Percentiles rank a stretch among this genome's conserved stretches.
Conservation (phyloP, 345 rosid species). For the Draba incana region DNA sequence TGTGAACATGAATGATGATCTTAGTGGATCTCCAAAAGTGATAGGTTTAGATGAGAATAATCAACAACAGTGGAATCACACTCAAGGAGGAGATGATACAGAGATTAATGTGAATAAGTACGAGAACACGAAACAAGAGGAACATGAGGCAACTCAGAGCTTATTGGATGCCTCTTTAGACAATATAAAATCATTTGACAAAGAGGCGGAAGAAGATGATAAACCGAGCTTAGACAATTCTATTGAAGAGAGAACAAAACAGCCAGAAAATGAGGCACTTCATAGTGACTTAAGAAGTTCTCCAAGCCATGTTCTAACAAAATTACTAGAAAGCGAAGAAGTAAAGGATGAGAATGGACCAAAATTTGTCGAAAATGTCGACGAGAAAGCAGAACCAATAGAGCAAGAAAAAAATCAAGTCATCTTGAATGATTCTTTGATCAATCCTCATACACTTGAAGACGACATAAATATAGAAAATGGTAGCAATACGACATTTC, state of each 20-base stretch:
- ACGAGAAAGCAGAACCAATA: not conserved
- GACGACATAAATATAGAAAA: not conserved
- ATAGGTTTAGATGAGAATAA: slow-evolving; percentile 1
- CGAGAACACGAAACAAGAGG: not conserved
- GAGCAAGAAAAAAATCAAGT: slow-evolving; percentile 2
- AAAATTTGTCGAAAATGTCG: not conserved
- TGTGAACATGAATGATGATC: slow-evolving; percentile 11
- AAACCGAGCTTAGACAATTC: not conserved
- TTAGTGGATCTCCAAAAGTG: slow-evolving; percentile 24
- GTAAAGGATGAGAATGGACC: slow-evolving; percentile 18
- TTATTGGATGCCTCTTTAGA: slow-evolving; percentile 26
- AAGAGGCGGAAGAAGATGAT: slow-evolving; percentile 13
- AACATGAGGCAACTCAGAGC: slow-evolving; percentile 18
- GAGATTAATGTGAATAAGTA: slow-evolving; percentile 6
- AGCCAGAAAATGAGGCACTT: slow-evolving; percentile 2
- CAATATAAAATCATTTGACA: slow-evolving; percentile 11
- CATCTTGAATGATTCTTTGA: slow-evolving; percentile 5
- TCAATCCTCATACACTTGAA: slow-evolving; percentile 4
- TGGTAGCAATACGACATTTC: not conserved
- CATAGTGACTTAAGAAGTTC: slow-evolving; percentile 8
- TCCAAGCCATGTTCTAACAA: slow-evolving; percentile 15
- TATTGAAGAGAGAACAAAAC: slow-evolving; percentile 10
- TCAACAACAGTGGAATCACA: not conserved
- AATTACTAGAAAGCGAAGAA: slow-evolving; percentile 17
- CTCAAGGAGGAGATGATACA: slow-evolving; percentile 30